phyloP scores from a whole-genome alignment of 1,284 basidiomycete species.

The Crepidotus sp. region DNA sequence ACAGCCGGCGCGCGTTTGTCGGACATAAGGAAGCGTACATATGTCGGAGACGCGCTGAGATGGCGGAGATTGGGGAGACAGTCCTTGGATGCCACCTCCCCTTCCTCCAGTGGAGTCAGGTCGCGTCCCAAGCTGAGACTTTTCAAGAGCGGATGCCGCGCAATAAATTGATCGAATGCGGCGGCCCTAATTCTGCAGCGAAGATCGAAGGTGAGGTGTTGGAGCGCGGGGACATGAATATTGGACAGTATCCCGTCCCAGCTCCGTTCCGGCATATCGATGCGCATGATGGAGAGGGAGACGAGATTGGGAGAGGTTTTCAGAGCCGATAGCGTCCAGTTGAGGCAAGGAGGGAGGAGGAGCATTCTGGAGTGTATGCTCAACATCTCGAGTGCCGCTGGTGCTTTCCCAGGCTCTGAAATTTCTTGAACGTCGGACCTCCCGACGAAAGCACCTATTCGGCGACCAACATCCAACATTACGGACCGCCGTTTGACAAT shows the following conservation, averaged over 20 bases:
- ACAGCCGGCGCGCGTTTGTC: not conserved
- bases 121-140: constrained; percentile 4
- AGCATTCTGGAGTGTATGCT: constrained; percentile 23
- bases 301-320: constrained; percentile 19
- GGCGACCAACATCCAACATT: not conserved
- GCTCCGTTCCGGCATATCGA: constrained; percentile 15
- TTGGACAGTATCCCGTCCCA: constrained; percentile 2
- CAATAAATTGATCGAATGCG: constrained; percentile 3
- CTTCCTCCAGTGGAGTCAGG: not conserved
- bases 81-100: not conserved
- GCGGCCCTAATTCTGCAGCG: not conserved
- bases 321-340: constrained; percentile 23
- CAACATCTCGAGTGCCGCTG: constrained; percentile 16
- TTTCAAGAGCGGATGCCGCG: constrained; percentile 2
- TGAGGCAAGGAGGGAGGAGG: constrained; percentile 19
- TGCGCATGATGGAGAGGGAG: constrained; percentile 21
- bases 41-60: not conserved
- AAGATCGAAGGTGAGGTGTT: constrained; percentile 4
- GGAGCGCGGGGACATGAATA: constrained; percentile 1
- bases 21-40: not conserved
- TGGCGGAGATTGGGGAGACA: not conserved
- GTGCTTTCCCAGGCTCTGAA: not conserved
- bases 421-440: not conserved
- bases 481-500: not conserved
- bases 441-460: not conserved